Evolutionary conservation across 495 filamentous ascomycete species (phyloP).

Genomic region (Penicillium canariense): DNA sequence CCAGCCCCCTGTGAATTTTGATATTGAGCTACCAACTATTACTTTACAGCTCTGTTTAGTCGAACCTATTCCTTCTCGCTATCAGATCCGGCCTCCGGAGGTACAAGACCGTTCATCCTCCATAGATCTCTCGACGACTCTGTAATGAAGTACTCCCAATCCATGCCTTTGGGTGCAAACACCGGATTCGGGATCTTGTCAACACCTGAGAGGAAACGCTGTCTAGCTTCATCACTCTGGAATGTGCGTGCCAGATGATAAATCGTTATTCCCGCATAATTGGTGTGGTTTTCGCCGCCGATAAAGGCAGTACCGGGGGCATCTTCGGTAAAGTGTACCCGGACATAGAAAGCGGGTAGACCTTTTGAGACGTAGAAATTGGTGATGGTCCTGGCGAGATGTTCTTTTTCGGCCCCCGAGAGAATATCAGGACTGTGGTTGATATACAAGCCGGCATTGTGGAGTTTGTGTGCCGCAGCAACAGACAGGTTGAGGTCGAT

Average conservation of each 20-base stretch:
- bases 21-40: not conserved
- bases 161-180: slow-evolving; percentile 9
- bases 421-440: not conserved
- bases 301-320: not conserved
- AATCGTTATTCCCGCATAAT: slow-evolving; percentile 10
- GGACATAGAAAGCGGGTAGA: slow-evolving; percentile 29
- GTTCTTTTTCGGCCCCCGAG: slow-evolving; percentile 13
- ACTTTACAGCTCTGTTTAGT: not conserved
- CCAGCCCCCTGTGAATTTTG: not conserved
- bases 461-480: not conserved
- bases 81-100: slow-evolving; percentile 6
- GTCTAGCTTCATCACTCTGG: slow-evolving; percentile 1
- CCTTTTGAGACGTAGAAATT: slow-evolving; percentile 15
- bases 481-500: not conserved
- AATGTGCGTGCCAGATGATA: slow-evolving; percentile 12
- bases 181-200: slow-evolving; percentile 11
- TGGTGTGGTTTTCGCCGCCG: not conserved
- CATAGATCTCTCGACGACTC: slow-evolving; percentile 16
- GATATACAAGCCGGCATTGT: not conserved
- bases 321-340: slow-evolving; percentile 9
- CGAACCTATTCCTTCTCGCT: slow-evolving; percentile 7
- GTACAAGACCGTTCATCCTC: slow-evolving; percentile 20
- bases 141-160: slow-evolving; percentile 18
- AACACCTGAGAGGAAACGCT: slow-evolving; percentile 4
- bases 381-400: slow-evolving; percentile 16